Evolutionary conservation across 768 basidiomycete species (phyloP).

Genomic region (Trichaptum fuscoviolaceum): DNA sequence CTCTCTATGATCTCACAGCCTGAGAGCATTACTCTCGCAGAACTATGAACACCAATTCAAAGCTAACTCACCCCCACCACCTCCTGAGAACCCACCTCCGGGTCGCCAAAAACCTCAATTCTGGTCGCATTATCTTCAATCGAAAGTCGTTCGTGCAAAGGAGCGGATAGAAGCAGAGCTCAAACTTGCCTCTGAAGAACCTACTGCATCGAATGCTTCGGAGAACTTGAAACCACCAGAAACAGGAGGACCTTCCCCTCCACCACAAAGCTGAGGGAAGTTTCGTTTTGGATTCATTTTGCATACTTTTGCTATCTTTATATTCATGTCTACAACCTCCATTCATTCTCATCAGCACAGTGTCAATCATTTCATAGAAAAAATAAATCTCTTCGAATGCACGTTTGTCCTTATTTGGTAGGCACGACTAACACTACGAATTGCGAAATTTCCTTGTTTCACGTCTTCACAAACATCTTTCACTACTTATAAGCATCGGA

Average conservation of each 20-base stretch:
- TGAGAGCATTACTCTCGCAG: slow-evolving; percentile 34
- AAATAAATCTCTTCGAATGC: neutral
- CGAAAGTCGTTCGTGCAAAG: slow-evolving; percentile 91
- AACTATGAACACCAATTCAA: slow-evolving; percentile 92
- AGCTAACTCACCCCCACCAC: slow-evolving; percentile 70
- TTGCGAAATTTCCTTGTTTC: neutral
- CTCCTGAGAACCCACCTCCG: slow-evolving; percentile 34
- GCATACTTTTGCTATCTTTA: slow-evolving; percentile 1
- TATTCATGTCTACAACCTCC: neutral
- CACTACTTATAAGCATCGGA: neutral
- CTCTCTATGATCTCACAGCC: neutral
- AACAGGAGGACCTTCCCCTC: neutral
- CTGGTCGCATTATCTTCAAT: slow-evolving; percentile 91
- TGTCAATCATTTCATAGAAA: neutral
- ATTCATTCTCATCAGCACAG: neutral
- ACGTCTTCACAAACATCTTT: neutral
- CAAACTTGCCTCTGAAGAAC: slow-evolving; percentile 25
- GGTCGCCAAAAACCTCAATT: slow-evolving; percentile 40
- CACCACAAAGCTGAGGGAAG: neutral
- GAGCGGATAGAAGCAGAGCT: slow-evolving; percentile 93
- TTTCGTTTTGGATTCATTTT: neutral
- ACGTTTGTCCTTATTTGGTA: neutral
- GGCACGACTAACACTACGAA: neutral
- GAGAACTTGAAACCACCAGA: neutral
- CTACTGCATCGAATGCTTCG: neutral